Percentiles rank a stretch among this genome's conserved stretches.
Evolutionary conservation across 768 basidiomycete genomes (phyloP).

Genomic region (Kwoniella mangroviensis): DNA sequence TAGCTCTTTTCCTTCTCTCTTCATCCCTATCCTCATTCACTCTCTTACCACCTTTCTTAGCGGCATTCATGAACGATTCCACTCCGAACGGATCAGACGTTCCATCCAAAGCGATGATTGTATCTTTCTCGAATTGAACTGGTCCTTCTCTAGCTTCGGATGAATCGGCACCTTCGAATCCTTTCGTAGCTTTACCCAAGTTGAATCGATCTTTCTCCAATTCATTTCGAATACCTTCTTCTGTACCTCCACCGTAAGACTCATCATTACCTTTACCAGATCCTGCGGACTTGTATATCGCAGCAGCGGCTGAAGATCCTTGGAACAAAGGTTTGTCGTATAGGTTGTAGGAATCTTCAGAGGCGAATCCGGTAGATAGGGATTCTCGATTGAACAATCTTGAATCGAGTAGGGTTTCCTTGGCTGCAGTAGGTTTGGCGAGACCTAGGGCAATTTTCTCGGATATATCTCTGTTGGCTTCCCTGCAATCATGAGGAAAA

Average conservation of each 20-base stretch:
- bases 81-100: conserved; percentile 90
- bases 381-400: conserved; percentile 97
- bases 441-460: conserved; percentile 98
- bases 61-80: conserved; percentile 95
- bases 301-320: conserved; percentile 94
- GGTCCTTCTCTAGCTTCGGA: conserved; percentile 88
- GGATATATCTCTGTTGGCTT: conserved; percentile 98
- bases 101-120: conserved; percentile 57
- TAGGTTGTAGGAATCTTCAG: conserved; percentile 90
- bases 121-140: conserved; percentile 98
- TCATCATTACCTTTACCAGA: conserved; percentile 79
- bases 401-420: conserved; percentile 96
- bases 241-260: conserved; percentile 90
- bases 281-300: conserved; percentile 97
- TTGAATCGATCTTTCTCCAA: conserved; percentile 93
- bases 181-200: conserved; percentile 75
- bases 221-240: conserved; percentile 89
- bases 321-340: conserved; percentile 96
- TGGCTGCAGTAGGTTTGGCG: conserved; percentile 92
- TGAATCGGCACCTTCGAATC: conserved; percentile 87
- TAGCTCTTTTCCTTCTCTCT: conserved; percentile 21
- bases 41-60: conserved; percentile 90
- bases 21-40: conserved; percentile 23
- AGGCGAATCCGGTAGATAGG: conserved; percentile 76
- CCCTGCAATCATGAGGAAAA: conserved; percentile 55